Evolutionary conservation across 352 stramenopile species (phyloP), one percentile per base, ranked within the genome.

Genomic region (Globisporangium megalacanthum): DNA sequence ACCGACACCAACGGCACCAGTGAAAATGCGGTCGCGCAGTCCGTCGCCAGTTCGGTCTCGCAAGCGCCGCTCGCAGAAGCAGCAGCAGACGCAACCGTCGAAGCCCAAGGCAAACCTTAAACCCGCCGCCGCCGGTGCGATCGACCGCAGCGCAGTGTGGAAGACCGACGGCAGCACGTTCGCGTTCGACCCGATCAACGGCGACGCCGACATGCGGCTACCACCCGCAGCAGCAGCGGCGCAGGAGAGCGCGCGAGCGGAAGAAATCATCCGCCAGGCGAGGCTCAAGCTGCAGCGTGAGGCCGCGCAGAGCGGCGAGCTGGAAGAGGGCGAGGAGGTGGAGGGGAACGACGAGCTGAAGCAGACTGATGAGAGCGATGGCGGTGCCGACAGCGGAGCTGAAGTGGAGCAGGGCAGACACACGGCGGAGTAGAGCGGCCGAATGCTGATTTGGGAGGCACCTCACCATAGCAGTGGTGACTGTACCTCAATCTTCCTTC

Each of bases 261-360:
- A 88, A 52, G 78, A 85, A 52, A 86, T 89, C 54, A 91, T 89
- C 36, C 78, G 80, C 9, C 70, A 86, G 37, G 80, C 80, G 17
- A 65, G 78, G 25, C 61, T 83, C 11, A 88, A 88, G 65, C 65
- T 89, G 13, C 62, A 77, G 53, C 45, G 25, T 7, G 19, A 50
- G 22, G 63, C 54, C 11, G 81, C 83, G 48, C 60, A 61, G 29
- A 44, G 60, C 39, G 74, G 68, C 14, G 77, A 88, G 36, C 64
- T 86, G 6, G 80, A 90, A 52, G 80, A 90, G 25, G 80, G 69
- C 8, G 69, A 77, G 46, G 66, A 73, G 37, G 48, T 67, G 15
- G 68, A 75, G 45, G 64, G 72, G 8, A 64, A 76, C 10, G 79
- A 89, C 33, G 68, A 84, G 35, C 6, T 39, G 25, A 29, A 29